phyloP scores from a whole-genome alignment of 2,329 filamentous ascomycete genomes.

The Pseudopyricularia cyperi region DNA sequence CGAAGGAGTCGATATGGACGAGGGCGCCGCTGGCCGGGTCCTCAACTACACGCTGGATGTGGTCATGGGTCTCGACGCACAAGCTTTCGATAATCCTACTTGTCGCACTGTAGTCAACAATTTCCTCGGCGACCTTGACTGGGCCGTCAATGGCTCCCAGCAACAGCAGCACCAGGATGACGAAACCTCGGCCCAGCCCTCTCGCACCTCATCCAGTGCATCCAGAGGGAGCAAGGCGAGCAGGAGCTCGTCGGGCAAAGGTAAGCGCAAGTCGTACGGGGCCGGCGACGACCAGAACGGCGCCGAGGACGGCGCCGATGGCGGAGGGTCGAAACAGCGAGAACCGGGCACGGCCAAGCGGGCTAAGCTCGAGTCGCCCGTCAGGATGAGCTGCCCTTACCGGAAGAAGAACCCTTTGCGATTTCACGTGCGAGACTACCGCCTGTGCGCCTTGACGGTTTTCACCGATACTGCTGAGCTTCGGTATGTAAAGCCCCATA shows the following conservation, averaged over 20 bases:
- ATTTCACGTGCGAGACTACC: slow-evolving; percentile 5
- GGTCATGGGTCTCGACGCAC: not conserved
- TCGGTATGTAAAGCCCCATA: not conserved
- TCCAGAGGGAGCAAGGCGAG: not conserved
- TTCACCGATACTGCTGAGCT: slow-evolving; percentile 3
- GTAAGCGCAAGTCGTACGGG: slow-evolving; percentile 3
- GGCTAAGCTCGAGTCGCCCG: not conserved
- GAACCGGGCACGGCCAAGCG: slow-evolving; percentile 3
- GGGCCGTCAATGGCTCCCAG: slow-evolving; percentile 2
- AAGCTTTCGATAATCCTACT: not conserved
- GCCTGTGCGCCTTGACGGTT: slow-evolving; percentile 2
- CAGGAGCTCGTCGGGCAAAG: not conserved
- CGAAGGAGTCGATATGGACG: not conserved
- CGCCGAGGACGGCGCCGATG: slow-evolving; percentile 1
- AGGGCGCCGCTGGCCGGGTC: slow-evolving; percentile 3
- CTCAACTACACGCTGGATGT: slow-evolving; percentile 5
- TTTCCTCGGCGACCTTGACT: slow-evolving; percentile 4
- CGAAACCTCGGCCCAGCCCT: not conserved
- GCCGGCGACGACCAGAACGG: not conserved
- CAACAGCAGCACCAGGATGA: not conserved
- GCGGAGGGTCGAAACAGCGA: not conserved
- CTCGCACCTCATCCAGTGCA: not conserved
- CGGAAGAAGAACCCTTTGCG: slow-evolving; percentile 4
- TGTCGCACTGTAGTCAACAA: slow-evolving; percentile 4
- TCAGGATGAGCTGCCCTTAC: slow-evolving; percentile 5